Conservation (phyloP, 2,329 filamentous ascomycete species). For the Penicillium sp. region DNA sequence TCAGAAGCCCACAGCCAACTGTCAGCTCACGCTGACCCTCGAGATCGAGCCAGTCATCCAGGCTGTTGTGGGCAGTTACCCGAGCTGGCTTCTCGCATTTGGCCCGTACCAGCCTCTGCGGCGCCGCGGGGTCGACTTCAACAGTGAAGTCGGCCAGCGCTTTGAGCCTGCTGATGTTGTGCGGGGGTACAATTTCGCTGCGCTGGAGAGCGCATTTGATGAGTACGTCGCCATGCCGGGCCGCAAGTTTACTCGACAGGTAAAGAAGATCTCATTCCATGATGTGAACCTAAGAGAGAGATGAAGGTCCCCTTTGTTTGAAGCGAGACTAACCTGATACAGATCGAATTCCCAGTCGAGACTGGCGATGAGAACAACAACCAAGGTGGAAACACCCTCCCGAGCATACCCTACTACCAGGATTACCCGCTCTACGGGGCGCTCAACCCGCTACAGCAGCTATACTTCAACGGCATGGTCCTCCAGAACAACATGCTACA, state of each 20-base stretch:
- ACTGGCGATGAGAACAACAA: constrained; percentile 3
- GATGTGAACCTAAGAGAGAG: background rate
- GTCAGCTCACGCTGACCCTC: constrained; percentile 42
- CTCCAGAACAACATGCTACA: constrained; percentile 11
- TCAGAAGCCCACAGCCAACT: constrained; percentile 46
- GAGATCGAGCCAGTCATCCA: constrained; percentile 49
- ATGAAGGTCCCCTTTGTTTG: background rate
- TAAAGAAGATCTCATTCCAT: constrained; percentile 2
- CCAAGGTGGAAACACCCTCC: background rate
- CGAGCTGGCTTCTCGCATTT: constrained; percentile 42
- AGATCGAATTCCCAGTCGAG: constrained; percentile 23
- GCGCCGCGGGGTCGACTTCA: constrained; percentile 43
- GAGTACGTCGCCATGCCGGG: constrained; percentile 51
- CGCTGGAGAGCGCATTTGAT: constrained; percentile 44
- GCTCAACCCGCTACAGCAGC: constrained; percentile 14
- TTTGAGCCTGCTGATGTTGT: constrained; percentile 41
- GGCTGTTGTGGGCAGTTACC: constrained; percentile 45
- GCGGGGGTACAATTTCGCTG: constrained; percentile 51
- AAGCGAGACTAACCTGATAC: background rate
- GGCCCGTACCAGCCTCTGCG: constrained; percentile 42
- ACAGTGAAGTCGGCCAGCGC: constrained; percentile 47
- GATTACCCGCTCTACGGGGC: background rate
- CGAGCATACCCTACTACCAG: background rate
- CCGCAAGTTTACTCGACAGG: constrained; percentile 36
- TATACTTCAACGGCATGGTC: constrained; percentile 13